These are phyloP conservation scores for Noccaea caerulescens DNA, from an alignment of 345 rosid species.

Conservation along the genomic window DNA sequence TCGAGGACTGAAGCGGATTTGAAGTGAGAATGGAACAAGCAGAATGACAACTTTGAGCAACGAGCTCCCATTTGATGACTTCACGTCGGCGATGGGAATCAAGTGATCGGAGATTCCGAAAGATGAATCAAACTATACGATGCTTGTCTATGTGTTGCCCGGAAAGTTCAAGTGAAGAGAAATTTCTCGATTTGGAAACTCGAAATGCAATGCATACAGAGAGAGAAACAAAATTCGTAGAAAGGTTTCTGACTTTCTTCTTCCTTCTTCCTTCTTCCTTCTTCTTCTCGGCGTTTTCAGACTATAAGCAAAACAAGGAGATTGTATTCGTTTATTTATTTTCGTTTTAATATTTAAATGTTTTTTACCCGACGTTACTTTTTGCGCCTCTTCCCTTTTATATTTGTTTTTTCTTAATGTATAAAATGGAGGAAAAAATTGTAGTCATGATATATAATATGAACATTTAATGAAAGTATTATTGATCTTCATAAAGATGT, in stretches of 20 bases:
- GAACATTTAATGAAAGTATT: background rate
- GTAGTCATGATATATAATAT: background rate
- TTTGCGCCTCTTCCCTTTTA: constrained; percentile 27
- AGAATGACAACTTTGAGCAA: constrained; percentile 46
- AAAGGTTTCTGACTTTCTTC: constrained; percentile 7
- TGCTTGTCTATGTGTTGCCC: background rate
- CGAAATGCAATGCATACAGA: background rate
- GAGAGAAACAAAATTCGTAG: background rate
- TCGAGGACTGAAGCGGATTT: constrained; percentile 46
- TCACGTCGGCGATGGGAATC: constrained; percentile 8
- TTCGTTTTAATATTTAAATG: background rate
- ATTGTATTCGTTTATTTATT: constrained; percentile 8
- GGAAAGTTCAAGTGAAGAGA: constrained; percentile 7
- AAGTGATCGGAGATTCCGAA: constrained; percentile 21
- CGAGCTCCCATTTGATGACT: constrained; percentile 45
- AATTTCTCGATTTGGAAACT: background rate
- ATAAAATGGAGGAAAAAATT: background rate
- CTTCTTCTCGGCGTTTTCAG: constrained; percentile 27
- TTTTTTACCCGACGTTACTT: constrained; percentile 16
- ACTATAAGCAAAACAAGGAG: background rate
- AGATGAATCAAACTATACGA: background rate
- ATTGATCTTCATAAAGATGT: background rate
- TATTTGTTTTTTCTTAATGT: too few species aligned
- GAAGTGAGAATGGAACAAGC: constrained; percentile 42
- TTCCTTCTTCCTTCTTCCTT: background rate